These are phyloP conservation scores for Apiotrichum veenhuisii DNA, from an alignment of 1,284 basidiomycete species.

Conservation along the genomic window DNA sequence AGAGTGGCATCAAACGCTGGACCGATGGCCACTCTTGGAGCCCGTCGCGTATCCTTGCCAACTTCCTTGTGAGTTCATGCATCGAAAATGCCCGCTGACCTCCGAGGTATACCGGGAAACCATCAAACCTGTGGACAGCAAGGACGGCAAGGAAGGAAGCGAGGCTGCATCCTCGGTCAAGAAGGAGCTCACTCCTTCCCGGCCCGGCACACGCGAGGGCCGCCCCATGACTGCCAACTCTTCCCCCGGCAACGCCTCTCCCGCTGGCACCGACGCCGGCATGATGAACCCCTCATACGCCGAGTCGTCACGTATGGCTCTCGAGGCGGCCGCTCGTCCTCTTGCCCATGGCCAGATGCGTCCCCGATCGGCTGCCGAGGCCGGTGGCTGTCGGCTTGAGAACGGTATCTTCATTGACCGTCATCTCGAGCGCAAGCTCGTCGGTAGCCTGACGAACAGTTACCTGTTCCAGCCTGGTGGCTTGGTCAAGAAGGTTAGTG, in stretches of 20 bases:
- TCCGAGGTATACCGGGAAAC: slow-evolving; percentile 77
- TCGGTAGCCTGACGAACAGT: slow-evolving; percentile 83
- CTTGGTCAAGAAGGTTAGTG: slow-evolving; percentile 86
- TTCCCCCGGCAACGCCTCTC: slow-evolving; percentile 13
- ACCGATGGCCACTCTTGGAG: slow-evolving; percentile 94
- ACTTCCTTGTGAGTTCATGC: slow-evolving; percentile 64
- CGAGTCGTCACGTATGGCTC: slow-evolving; percentile 21
- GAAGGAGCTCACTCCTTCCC: slow-evolving; percentile 11
- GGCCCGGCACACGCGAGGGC: slow-evolving; percentile 13
- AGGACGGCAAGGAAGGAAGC: slow-evolving; percentile 14
- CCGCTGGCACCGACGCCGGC: not conserved
- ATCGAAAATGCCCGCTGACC: not conserved
- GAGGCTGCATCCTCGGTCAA: slow-evolving; percentile 3
- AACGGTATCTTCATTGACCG: slow-evolving; percentile 23
- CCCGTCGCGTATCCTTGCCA: slow-evolving; percentile 66
- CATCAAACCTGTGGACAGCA: slow-evolving; percentile 58
- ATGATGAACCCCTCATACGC: slow-evolving; percentile 5
- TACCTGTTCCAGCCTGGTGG: slow-evolving; percentile 87
- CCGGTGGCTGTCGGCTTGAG: slow-evolving; percentile 20
- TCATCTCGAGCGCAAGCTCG: slow-evolving; percentile 64
- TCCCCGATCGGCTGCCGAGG: slow-evolving; percentile 18
- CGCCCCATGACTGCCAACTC: slow-evolving; percentile 17
- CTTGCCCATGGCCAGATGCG: slow-evolving; percentile 22
- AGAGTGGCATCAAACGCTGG: slow-evolving; percentile 97
- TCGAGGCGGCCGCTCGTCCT: slow-evolving; percentile 13